Evolutionary conservation across 164 flowering plant species (phyloP).

Genomic region (Vitis cinerea): DNA sequence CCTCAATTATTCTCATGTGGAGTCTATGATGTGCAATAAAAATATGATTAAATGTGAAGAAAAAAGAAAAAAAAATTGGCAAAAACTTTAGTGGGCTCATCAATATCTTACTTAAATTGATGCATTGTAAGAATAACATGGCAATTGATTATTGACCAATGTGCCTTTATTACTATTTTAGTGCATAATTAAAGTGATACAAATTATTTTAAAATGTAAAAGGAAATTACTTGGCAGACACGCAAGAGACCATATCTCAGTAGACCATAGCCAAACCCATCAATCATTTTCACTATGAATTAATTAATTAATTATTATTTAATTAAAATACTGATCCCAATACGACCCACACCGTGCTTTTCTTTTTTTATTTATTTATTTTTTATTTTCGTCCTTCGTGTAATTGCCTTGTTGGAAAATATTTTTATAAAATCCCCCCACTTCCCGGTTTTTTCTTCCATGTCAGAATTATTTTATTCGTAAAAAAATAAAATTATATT

Average conservation of each 20-base stretch:
- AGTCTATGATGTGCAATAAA: too few relatives aligned
- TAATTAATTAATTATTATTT: constrained; percentile 8
- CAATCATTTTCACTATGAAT: constrained; percentile 32
- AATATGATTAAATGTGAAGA: background rate
- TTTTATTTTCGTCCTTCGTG: background rate
- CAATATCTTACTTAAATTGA: background rate
- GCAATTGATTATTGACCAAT: background rate
- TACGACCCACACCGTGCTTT: constrained; percentile 12
- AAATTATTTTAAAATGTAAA: constrained; percentile 3
- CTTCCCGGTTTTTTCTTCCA: constrained; percentile 18
- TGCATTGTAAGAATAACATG: background rate
- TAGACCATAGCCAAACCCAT: constrained; percentile 18
- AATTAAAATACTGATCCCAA: constrained; percentile 35
- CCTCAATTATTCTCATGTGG: too few relatives aligned
- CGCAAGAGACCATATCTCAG: constrained; percentile 25
- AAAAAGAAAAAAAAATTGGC: background rate
- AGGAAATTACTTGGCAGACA: constrained; percentile 17
- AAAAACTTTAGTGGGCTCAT: background rate
- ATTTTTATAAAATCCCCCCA: background rate
- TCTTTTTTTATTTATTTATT: constrained; percentile 7
- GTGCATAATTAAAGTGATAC: constrained; percentile 1
- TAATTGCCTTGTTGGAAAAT: too few relatives aligned
- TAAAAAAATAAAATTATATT: background rate
- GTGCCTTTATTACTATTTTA: background rate
- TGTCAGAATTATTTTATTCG: constrained; percentile 3